Conservation (phyloP, 2,329 filamentous ascomycete genomes). For the Conoideocrella luteorostrata region DNA sequence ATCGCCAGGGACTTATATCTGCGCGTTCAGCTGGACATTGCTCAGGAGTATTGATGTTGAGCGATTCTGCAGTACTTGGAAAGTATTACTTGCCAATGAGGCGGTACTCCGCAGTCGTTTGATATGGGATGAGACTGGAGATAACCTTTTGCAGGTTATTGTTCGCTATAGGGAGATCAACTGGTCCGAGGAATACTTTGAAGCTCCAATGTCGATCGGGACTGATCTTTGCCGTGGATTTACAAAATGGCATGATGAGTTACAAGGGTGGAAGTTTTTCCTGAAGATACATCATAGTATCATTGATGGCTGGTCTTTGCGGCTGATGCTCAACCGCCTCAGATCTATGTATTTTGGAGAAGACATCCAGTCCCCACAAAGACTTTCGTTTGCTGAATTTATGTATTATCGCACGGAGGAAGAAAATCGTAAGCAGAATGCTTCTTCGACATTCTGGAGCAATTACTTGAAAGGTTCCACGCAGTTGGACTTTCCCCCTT, state of each 20-base stretch:
- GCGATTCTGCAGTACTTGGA: background rate
- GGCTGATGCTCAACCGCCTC: background rate
- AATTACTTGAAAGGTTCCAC: background rate
- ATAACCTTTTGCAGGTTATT: background rate
- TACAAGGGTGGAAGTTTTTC: background rate
- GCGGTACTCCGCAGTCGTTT: background rate
- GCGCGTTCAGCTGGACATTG: background rate
- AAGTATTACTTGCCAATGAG: background rate
- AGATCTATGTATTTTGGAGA: background rate
- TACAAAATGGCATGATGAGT: background rate
- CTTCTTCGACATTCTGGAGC: background rate
- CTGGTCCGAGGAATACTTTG: background rate
- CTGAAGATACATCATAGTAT: conserved; percentile 1
- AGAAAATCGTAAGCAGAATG: background rate
- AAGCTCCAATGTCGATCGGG: background rate
- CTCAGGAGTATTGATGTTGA: background rate
- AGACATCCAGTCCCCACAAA: background rate
- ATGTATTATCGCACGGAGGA: background rate
- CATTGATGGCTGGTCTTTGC: background rate
- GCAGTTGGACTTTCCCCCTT: background rate
- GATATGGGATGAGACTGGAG: background rate
- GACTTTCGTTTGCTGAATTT: background rate
- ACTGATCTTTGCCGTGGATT: background rate
- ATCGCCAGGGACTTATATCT: background rate
- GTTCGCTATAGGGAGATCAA: background rate